phyloP scores from a whole-genome alignment of 2,329 filamentous ascomycete genomes.

The Pyrenophora tritici-repentis region DNA sequence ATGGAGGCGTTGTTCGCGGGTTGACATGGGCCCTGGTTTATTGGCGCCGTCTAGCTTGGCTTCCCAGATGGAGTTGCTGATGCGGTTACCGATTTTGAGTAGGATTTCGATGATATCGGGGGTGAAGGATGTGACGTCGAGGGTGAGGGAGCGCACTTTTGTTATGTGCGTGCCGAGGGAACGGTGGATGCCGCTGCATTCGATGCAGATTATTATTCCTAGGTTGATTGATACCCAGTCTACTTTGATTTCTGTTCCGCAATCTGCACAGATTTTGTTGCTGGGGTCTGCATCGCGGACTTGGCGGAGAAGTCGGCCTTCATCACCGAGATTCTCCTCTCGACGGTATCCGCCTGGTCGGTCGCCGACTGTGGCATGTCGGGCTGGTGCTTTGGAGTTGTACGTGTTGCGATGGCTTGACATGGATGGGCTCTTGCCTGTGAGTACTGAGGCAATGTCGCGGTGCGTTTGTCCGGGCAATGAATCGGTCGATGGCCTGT shows the following conservation, averaged over 20 bases:
- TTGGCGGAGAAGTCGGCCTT: slow-evolving; percentile 82
- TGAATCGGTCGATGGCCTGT: slow-evolving; percentile 57
- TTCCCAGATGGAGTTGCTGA: slow-evolving; percentile 98
- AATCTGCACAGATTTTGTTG: slow-evolving; percentile 93
- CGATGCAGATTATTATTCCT: slow-evolving; percentile 93
- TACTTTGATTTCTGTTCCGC: slow-evolving; percentile 86
- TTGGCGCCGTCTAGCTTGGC: slow-evolving; percentile 73
- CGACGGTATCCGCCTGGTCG: slow-evolving; percentile 71
- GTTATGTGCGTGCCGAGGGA: slow-evolving; percentile 97
- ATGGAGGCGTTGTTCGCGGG: slow-evolving; percentile 84
- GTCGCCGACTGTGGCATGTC: slow-evolving; percentile 90
- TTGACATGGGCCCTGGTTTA: slow-evolving; percentile 78
- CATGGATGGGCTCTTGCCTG: slow-evolving; percentile 83
- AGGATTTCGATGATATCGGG: slow-evolving; percentile 95
- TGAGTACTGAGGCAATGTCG: slow-evolving; percentile 91
- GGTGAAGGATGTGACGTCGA: slow-evolving; percentile 96
- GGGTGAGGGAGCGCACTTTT: slow-evolving; percentile 91
- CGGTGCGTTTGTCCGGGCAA: slow-evolving; percentile 66
- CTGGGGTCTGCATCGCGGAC: slow-evolving; percentile 89
- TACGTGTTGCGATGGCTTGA: slow-evolving; percentile 60
- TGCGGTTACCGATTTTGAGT: slow-evolving; percentile 86
- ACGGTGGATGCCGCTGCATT: slow-evolving; percentile 96
- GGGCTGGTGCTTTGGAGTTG: slow-evolving; percentile 66
- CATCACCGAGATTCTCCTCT: slow-evolving; percentile 77
- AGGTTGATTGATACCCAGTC: slow-evolving; percentile 99